Evolutionary conservation across 2,329 filamentous ascomycete species (phyloP).

Genomic region (Sclerotinia glacialis): DNA sequence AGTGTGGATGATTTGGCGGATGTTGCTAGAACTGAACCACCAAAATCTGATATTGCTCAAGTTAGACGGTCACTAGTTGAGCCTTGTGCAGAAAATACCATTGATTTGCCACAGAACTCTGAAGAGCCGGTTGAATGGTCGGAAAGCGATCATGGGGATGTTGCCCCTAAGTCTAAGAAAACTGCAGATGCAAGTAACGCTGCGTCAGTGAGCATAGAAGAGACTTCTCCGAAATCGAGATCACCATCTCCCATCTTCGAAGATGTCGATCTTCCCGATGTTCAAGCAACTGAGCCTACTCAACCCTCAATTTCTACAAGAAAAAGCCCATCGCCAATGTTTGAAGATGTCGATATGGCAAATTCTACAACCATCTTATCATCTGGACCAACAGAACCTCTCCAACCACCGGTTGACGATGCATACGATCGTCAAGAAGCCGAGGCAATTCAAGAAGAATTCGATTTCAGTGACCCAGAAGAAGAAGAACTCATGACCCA

Average conservation of each 20-base stretch:
- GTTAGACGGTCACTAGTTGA: conserved; percentile 26
- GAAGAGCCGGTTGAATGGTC: conserved; percentile 50
- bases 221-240: conserved; percentile 28
- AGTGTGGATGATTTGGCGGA: conserved; percentile 37
- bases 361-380: conserved; percentile 17
- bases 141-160: conserved; percentile 47
- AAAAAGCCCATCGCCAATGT: conserved; percentile 29
- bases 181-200: not conserved
- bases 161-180: conserved; percentile 25
- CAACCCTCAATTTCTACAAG: conserved; percentile 20
- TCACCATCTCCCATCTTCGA: conserved; percentile 51
- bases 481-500: conserved; percentile 86
- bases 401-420: conserved; percentile 23
- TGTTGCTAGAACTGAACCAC: conserved; percentile 34
- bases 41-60: conserved; percentile 33
- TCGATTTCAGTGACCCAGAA: conserved; percentile 79
- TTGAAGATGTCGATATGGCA: conserved; percentile 32
- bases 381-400: conserved; percentile 4
- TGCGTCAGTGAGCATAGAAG: conserved; percentile 6
- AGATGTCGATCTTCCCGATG: conserved; percentile 45
- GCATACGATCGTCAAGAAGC: conserved; percentile 31
- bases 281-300: not conserved
- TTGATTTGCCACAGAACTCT: conserved; percentile 22
- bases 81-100: not conserved
- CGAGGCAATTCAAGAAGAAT: conserved; percentile 45